Conservation (phyloP, 257 asterid species). For the Ocimum tenuiflorum region DNA sequence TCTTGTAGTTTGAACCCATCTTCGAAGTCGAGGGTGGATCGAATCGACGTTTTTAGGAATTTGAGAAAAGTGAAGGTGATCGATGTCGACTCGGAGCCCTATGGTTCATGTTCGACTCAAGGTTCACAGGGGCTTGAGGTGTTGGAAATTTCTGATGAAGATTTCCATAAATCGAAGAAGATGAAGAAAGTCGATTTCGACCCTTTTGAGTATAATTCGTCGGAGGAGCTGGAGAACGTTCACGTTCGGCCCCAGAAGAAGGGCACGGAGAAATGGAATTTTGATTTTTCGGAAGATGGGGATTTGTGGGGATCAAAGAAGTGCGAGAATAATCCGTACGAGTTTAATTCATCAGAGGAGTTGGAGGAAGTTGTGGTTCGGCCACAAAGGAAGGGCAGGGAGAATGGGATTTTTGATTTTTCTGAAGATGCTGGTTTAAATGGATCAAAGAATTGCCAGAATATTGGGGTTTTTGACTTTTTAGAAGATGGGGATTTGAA, state of each 20-base stretch:
- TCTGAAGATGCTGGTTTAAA: slow-evolving; percentile 33
- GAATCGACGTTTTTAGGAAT: slow-evolving; percentile 21
- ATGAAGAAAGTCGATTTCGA: slow-evolving; percentile 24
- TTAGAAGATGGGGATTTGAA: slow-evolving; percentile 33
- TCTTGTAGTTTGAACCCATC: slow-evolving; percentile 24
- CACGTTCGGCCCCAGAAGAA: slow-evolving; percentile 26
- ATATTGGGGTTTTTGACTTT: slow-evolving; percentile 32
- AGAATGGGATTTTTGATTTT: slow-evolving; percentile 32
- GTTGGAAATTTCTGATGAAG: slow-evolving; percentile 20
- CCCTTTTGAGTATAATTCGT: slow-evolving; percentile 32
- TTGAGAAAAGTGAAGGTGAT: slow-evolving; percentile 23
- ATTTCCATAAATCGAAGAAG: slow-evolving; percentile 22
- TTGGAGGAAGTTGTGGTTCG: slow-evolving; percentile 25
- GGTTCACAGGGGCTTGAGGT: slow-evolving; percentile 26
- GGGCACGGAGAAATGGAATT: slow-evolving; percentile 26
- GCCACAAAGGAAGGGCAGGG: slow-evolving; percentile 30
- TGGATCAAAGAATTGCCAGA: slow-evolving; percentile 45
- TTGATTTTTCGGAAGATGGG: slow-evolving; percentile 37
- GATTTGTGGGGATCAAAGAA: slow-evolving; percentile 40
- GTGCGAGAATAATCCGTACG: slow-evolving; percentile 35
- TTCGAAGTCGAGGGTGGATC: slow-evolving; percentile 24
- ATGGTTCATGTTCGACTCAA: slow-evolving; percentile 35
- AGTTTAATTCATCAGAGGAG: slow-evolving; percentile 41
- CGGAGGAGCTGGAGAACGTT: slow-evolving; percentile 37
- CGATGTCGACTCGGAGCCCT: slow-evolving; percentile 33